These are phyloP conservation scores for Lichtheimia ramosa DNA, from an alignment of 371 early-diverging fungal genomes.

Conservation along the genomic window DNA sequence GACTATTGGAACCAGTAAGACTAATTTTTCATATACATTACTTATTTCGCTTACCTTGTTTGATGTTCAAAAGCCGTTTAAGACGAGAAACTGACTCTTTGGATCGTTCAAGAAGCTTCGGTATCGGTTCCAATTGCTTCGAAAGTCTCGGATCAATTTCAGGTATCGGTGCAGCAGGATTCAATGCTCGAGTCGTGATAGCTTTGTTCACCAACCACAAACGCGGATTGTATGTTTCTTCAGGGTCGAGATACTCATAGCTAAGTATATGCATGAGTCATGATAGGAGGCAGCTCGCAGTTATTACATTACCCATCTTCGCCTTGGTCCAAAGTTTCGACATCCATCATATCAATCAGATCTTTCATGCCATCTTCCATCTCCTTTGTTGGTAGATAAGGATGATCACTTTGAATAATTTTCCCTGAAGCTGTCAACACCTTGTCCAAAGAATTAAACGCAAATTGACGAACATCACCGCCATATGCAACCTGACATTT, in stretches of 20 bases:
- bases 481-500: conserved; percentile 63
- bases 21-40: not conserved
- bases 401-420: conserved; percentile 36
- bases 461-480: conserved; percentile 63
- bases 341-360: conserved; percentile 16
- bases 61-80: conserved; percentile 45
- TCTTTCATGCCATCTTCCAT: conserved; percentile 47
- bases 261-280: conserved; percentile 1
- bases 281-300: not conserved
- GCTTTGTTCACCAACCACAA: conserved; percentile 58
- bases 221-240: conserved; percentile 60
- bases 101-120: conserved; percentile 35
- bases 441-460: conserved; percentile 54
- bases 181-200: conserved; percentile 56
- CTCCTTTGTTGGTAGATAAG: conserved; percentile 49
- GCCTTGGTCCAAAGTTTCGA: conserved; percentile 6
- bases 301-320: conserved; percentile 5
- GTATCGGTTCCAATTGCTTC: conserved; percentile 34
- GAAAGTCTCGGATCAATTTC: conserved; percentile 44
- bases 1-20: conserved; percentile 1
- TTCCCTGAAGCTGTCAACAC: conserved; percentile 40
- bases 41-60: conserved; percentile 33
- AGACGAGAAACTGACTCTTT: conserved; percentile 34
- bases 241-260: conserved; percentile 36
- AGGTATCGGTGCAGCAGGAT: conserved; percentile 53